Evolutionary conservation across 2,329 filamentous ascomycete species (phyloP).

Genomic region (Colletotrichum zoysiae): DNA sequence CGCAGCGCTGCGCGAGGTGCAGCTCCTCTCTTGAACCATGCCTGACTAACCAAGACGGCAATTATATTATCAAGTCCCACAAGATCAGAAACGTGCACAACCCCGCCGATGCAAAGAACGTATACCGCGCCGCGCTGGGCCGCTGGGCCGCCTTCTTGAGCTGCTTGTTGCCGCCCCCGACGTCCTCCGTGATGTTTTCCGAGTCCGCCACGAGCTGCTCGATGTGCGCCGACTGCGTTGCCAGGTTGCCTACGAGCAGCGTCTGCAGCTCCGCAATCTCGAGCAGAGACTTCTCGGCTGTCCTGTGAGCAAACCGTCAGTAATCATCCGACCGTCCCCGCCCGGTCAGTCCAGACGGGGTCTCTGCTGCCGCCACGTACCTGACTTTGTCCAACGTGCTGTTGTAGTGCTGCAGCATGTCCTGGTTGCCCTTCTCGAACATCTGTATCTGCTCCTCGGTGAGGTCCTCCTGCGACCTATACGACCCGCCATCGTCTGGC

Average conservation of each 20-base stretch:
- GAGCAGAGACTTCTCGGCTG: conserved; percentile 88
- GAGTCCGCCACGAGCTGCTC: conserved; percentile 90
- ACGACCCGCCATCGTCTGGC: conserved; percentile 44
- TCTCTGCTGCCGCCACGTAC: conserved; percentile 64
- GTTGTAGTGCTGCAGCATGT: conserved; percentile 94
- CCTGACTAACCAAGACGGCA: not conserved
- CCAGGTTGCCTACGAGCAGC: conserved; percentile 86
- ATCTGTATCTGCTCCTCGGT: conserved; percentile 90
- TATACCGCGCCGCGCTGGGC: conserved; percentile 79
- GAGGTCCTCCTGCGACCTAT: conserved; percentile 63
- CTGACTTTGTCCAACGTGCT: conserved; percentile 94
- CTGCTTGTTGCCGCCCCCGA: conserved; percentile 90
- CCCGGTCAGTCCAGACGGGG: not conserved
- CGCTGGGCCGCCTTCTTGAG: conserved; percentile 84
- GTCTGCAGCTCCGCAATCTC: conserved; percentile 95
- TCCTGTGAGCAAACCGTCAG: conserved; percentile 63
- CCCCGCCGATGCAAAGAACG: conserved; percentile 84
- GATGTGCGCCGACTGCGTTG: conserved; percentile 88
- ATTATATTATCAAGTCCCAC: conserved; percentile 78
- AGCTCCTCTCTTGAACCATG: not conserved
- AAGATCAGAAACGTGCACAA: conserved; percentile 80
- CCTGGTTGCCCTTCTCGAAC: conserved; percentile 93
- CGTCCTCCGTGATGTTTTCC: conserved; percentile 83
- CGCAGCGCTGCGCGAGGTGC: not conserved
- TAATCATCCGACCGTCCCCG: not conserved